These are phyloP conservation scores for Aspergillus vadensis DNA, from an alignment of 2,329 filamentous ascomycete genomes.

Conservation along the genomic window DNA sequence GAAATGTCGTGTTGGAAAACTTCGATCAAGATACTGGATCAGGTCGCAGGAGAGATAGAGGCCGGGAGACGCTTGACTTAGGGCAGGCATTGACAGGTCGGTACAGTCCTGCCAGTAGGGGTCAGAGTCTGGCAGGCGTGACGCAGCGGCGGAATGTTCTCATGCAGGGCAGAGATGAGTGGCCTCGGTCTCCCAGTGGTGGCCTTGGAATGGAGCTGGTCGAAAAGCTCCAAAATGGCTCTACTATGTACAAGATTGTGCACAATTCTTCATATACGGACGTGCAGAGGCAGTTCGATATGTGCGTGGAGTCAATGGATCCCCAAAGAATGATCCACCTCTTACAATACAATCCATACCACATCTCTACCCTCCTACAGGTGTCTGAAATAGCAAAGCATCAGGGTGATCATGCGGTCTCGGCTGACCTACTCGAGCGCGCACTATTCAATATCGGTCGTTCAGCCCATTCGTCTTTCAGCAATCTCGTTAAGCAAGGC, in stretches of 20 bases:
- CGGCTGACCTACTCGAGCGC: constrained; percentile 84
- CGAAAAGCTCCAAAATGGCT: constrained; percentile 58
- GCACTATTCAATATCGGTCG: constrained; percentile 93
- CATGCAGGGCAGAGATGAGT: constrained; percentile 82
- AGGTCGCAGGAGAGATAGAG: constrained; percentile 58
- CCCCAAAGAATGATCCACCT: constrained; percentile 79
- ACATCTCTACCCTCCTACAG: constrained; percentile 90
- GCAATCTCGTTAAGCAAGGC: constrained; percentile 72
- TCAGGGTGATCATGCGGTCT: constrained; percentile 81
- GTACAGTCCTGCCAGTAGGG: constrained; percentile 57
- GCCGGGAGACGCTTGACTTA: constrained; percentile 51
- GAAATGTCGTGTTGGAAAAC: constrained; percentile 63
- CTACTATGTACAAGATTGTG: constrained; percentile 73
- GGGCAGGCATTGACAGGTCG: constrained; percentile 58
- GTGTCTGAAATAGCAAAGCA: constrained; percentile 91
- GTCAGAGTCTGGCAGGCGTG: constrained; percentile 68
- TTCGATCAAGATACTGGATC: constrained; percentile 53
- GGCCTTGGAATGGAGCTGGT: constrained; percentile 80
- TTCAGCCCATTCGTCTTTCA: constrained; percentile 80
- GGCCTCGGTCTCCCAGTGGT: constrained; percentile 76
- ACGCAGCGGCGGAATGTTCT: constrained; percentile 78
- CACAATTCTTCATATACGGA: constrained; percentile 74
- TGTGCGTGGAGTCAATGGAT: constrained; percentile 79
- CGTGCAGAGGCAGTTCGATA: constrained; percentile 74
- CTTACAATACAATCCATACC: constrained; percentile 76